Evolutionary conservation across 805 yeast genomes (phyloP), one percentile per base, ranked within the genome.

Genomic region (Myxozyma monticola): DNA sequence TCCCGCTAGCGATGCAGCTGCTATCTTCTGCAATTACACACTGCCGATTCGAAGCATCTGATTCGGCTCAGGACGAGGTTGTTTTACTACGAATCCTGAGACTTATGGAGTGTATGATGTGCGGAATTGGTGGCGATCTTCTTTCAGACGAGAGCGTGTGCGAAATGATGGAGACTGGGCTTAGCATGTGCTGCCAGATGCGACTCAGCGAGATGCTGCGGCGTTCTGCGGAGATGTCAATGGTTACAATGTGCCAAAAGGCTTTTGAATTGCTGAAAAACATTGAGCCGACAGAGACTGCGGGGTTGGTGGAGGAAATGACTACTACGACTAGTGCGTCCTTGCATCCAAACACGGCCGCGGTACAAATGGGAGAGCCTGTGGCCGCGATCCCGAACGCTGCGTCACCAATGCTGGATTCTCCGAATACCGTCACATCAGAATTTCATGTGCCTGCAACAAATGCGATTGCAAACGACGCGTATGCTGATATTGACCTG

Each of bases 1-100:
- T 85, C 18, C 76, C 72, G 28, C 75, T 71, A 40, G 77, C 85
- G 1, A 68, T 87, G 54, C 77, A 81, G 15, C 88, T 86, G 62
- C 76, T 85, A 41, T 78, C 84, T 8, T 78, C 79, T 54, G 79
- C 97, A 0, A 75, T 93, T 55, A 87, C 98, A 0, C 96, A 88
- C 65, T 93, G 98, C 69, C 79, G 96, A 39, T 93, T 93, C 65
- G 97, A 93, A 71, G 96, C 96, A 1, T 85, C 93, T 0, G 96
- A 90, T 64, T 95, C 88, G 65, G 78, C 84, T 30, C 84, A 88
- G 37, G 98, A 93, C 69, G 99, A 93, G 65, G 86, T 95, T 0
- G 91, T 93, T 2, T 71, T 93, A 39, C 75, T 91, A 44, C 87
- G 87, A 63, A 95, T 93, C 18, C 77, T 93, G 55, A 74, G 84